Conservation (phyloP, 768 basidiomycete genomes). For the Tephrocybe sp. region DNA sequence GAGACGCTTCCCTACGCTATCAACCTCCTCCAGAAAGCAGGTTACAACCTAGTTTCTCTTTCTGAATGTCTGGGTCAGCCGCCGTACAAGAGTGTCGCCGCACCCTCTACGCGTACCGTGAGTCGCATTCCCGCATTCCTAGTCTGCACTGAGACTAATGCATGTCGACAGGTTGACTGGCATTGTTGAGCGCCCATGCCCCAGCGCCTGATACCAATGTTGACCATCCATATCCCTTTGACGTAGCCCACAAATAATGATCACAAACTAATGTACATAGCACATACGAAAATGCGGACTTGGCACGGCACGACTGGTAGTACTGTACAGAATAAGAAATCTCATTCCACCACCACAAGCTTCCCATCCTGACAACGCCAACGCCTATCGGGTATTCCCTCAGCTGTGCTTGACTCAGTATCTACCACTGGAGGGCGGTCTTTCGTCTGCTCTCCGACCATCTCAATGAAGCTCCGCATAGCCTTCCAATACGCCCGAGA, state of each 20-base stretch:
- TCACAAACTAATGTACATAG: too few species aligned
- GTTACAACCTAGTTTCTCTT: conserved; percentile 42
- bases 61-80: conserved; percentile 40
- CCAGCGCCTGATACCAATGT: too few species aligned
- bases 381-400: conserved; percentile 1
- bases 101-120: conserved; percentile 31
- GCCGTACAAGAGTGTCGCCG: conserved; percentile 34
- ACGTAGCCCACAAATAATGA: neutral
- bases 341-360: too few species aligned
- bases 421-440: neutral
- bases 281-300: neutral
- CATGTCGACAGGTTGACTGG: conserved; percentile 10
- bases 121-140: conserved; percentile 12
- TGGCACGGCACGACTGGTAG: neutral
- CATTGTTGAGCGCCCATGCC: conserved; percentile 13
- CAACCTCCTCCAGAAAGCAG: conserved; percentile 32
- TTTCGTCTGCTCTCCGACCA: neutral
- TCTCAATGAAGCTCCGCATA: neutral
- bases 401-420: neutral
- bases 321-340: too few species aligned
- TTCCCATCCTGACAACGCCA: conserved; percentile 1
- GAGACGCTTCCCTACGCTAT: conserved; percentile 41
- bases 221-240: neutral
- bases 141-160: neutral
- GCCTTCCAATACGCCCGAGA: neutral